Evolutionary conservation across 73 alveolate species (phyloP).

Genomic region (Uronychia setigera): DNA sequence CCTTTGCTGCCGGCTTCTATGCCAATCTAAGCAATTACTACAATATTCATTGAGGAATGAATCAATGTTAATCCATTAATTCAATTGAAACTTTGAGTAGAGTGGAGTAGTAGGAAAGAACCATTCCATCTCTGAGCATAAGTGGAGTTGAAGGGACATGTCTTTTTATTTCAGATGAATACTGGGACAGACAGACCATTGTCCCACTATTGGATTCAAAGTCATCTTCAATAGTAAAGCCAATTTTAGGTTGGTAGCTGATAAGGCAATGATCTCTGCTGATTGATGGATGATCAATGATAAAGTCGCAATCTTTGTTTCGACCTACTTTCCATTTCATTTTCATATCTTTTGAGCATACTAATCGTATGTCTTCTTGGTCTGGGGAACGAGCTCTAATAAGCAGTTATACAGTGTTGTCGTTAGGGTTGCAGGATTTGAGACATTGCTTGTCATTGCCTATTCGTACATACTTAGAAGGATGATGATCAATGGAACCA

Average conservation of each 20-base stretch:
- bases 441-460: not conserved
- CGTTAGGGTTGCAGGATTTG: not conserved
- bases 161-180: too few species aligned
- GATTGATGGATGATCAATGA: not conserved
- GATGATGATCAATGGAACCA: not conserved
- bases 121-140: too few species aligned
- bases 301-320: not conserved
- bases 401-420: not conserved
- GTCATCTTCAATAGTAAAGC: not conserved
- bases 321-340: not conserved
- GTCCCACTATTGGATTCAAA: too few species aligned
- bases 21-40: conserved; percentile 88
- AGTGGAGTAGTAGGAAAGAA: too few species aligned
- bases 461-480: not conserved
- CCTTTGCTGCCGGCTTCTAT: conserved; percentile 85
- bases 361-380: not conserved
- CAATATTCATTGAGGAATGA: too few species aligned
- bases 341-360: not conserved
- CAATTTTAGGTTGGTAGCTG: not conserved
- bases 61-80: too few species aligned
- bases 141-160: too few species aligned
- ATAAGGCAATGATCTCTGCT: not conserved
- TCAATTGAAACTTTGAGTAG: too few species aligned
- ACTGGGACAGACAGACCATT: too few species aligned
- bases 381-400: not conserved